Percentiles rank a stretch among this genome's conserved stretches.
phyloP scores from a whole-genome alignment of 129 eudicot species.

The Flaveria ramosissima region DNA sequence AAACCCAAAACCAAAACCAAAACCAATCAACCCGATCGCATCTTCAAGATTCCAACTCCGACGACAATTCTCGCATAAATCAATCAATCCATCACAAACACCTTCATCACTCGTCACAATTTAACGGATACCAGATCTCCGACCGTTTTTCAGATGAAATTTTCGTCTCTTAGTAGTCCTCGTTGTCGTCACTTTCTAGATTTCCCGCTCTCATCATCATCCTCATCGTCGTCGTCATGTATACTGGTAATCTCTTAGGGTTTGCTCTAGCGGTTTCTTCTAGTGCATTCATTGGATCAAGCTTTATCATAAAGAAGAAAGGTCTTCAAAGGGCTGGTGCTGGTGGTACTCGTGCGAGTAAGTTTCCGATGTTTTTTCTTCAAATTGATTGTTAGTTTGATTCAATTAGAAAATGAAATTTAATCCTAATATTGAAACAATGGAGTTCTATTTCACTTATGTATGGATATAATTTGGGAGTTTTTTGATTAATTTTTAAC shows the following conservation, averaged over 20 bases:
- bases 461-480: conserved; percentile 2
- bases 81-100: too few relatives aligned
- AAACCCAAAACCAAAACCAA: not conserved
- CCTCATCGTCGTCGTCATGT: conserved; percentile 44
- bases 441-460: not conserved
- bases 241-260: conserved; percentile 63
- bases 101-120: not conserved
- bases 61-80: not conserved
- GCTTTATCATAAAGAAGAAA: conserved; percentile 92
- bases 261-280: conserved; percentile 84
- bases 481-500: conserved; percentile 7
- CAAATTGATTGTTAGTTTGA: not conserved
- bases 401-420: not conserved
- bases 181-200: not conserved
- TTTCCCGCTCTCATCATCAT: too few relatives aligned
- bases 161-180: conserved; percentile 11
- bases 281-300: conserved; percentile 86
- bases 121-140: conserved; percentile 5
- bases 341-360: conserved; percentile 79
- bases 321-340: conserved; percentile 85
- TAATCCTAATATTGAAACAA: not conserved
- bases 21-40: conserved; percentile 19
- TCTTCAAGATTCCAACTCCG: conserved; percentile 28
- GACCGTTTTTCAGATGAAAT: conserved; percentile 33
- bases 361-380: conserved; percentile 14